phyloP scores from a whole-genome alignment of 1,284 basidiomycete species.

The Fomitopsis schrenkii region DNA sequence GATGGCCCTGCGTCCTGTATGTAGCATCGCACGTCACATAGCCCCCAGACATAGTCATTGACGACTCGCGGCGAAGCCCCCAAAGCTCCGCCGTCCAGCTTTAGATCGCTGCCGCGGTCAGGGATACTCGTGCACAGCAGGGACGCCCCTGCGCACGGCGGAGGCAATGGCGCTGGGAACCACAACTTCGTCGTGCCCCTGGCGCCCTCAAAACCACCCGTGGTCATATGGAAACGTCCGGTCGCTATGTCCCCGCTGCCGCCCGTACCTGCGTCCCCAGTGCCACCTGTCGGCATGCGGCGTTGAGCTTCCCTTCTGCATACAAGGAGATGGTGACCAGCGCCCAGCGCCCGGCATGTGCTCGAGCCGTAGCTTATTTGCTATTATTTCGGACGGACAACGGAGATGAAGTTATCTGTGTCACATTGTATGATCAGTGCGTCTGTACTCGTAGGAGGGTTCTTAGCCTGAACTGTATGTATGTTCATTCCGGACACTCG shows the following conservation, averaged over 20 bases:
- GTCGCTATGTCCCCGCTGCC: slow-evolving; percentile 3
- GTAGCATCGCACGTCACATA: slow-evolving; percentile 4
- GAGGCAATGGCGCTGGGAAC: not conserved
- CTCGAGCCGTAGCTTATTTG: not conserved
- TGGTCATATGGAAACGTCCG: slow-evolving; percentile 8
- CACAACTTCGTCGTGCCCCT: not conserved
- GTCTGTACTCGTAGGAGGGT: not conserved
- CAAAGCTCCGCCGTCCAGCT: slow-evolving; percentile 1
- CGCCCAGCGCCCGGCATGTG: not conserved
- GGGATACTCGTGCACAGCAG: not conserved
- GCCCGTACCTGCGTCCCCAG: slow-evolving; percentile 4
- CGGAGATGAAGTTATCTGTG: not conserved
- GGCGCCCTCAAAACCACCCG: not conserved
- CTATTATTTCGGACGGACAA: not conserved
- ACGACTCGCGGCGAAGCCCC: not conserved
- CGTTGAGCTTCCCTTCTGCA: not conserved
- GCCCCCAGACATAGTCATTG: not conserved
- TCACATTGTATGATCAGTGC: not conserved
- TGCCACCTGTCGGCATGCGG: not conserved
- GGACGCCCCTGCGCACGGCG: not conserved
- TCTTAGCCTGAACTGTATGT: not conserved
- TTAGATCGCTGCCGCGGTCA: not conserved
- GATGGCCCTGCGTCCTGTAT: slow-evolving; percentile 32
- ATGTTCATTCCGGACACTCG: not conserved
- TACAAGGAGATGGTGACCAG: not conserved